Evolutionary conservation across 1,284 basidiomycete species (phyloP).

Genomic region (Irpex sp.): DNA sequence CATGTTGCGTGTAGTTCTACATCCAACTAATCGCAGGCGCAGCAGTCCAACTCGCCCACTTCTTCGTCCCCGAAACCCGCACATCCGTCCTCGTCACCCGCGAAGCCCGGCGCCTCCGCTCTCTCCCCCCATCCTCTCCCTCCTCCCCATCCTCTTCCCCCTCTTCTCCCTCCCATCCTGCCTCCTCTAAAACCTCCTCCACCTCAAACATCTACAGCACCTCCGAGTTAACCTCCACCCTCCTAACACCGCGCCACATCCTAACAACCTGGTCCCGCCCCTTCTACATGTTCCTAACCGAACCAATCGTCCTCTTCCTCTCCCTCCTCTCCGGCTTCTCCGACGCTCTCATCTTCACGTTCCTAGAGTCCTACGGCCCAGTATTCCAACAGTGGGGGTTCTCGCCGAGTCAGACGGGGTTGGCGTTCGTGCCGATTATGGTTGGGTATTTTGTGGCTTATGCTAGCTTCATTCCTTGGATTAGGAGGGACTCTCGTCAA

Average conservation of each 20-base stretch:
- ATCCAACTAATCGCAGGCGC: not conserved
- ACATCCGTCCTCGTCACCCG: not conserved
- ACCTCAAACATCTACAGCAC: not conserved
- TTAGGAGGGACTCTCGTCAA: not conserved
- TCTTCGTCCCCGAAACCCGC: not conserved
- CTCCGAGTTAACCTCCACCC: not conserved
- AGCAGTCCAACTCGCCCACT: not conserved
- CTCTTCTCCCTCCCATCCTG: no score
- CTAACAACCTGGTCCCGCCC: not conserved
- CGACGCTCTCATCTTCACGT: not conserved
- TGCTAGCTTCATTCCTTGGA: not conserved
- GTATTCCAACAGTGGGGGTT: not conserved
- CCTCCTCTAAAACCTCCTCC: no score
- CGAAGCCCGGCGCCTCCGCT: not conserved
- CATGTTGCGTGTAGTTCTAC: no score
- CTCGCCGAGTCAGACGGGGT: not conserved
- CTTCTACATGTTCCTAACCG: not conserved
- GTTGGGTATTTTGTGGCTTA: not conserved
- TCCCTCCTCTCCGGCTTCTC: not conserved
- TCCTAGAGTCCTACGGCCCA: not conserved
- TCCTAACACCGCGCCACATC: not conserved
- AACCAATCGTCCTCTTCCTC: not conserved
- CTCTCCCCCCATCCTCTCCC: not conserved
- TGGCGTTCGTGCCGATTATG: not conserved
- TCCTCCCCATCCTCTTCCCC: no score